Base-by-base conservation (phyloP, 176 grass and related monocot genomes). In the Raddia distichophylla region DNA sequence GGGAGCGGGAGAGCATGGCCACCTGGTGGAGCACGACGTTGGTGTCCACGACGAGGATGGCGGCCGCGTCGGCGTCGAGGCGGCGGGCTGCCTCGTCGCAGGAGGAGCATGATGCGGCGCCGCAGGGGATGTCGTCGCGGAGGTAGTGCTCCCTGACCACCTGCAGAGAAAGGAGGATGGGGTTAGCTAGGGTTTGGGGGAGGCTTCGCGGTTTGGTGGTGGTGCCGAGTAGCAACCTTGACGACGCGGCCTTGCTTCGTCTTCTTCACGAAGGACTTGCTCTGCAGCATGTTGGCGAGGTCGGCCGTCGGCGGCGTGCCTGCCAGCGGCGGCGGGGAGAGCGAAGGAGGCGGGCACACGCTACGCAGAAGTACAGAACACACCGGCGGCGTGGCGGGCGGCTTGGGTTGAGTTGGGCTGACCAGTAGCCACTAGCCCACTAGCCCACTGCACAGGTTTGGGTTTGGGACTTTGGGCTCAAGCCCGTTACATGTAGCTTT, bases 231-330 rank as follows among this genome's bases (percentile, higher is more conserved):
- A 45, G 10, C 12, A 22, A 95, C 95, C 92, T 98, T 98, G 18
- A 87, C 80, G 64, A 98, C 89, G 77, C 92, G 90, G 32, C 95
- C 95, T 75, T 93, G 90, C 81, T 80, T 95, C 42, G 95, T 98
- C 77, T 95, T 98, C 92, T 95, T 98, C 8, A 91, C 95, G 79
- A 98, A 95, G n/a, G 95, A 95, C 86, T 95, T 98, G 90, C 75
- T 94, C 88, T 98, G 95, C 73, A 98, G 61, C 95, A 98, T 98
- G 64, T 53, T 83, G 68, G 20, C 11, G 57, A 77, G 51, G 32
- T 69, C 40, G 55, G 1, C 16, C 33, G 32, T 69, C 40, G 55
- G 1, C 16, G 43, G 61, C 1, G 15, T 18, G 15, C 19, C 3
- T n/a, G 47, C 20, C 14, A 64, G 44, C 59, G 81, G 51, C 55